Evolutionary conservation across 164 flowering plant genomes (phyloP).

Genomic region (Magnolia changhungtana): DNA sequence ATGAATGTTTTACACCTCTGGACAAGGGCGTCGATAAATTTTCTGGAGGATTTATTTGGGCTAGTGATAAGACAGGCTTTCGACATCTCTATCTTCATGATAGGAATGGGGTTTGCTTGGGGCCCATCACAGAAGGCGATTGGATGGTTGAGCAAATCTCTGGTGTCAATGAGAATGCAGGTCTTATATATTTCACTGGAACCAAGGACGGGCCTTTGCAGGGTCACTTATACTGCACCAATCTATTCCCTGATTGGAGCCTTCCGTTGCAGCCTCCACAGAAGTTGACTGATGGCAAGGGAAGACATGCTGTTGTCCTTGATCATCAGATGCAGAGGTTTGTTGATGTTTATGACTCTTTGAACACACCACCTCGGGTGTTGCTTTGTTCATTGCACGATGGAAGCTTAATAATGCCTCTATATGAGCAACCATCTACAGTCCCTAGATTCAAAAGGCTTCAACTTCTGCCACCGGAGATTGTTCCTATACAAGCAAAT

Average conservation of each 20-base stretch:
- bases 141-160: conserved; percentile 95
- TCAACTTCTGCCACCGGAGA: conserved; percentile 75
- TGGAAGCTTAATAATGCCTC: conserved; percentile 55
- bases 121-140: conserved; percentile 84
- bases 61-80: conserved; percentile 87
- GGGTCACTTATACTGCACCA: conserved; percentile 59
- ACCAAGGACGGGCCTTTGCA: conserved; percentile 78
- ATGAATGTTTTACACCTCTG: conserved; percentile 87
- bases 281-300: conserved; percentile 67
- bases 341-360: conserved; percentile 73
- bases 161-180: conserved; percentile 80
- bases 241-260: conserved; percentile 43
- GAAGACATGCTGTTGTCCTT: conserved; percentile 78
- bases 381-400: conserved; percentile 60
- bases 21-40: conserved; percentile 45
- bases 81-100: conserved; percentile 86
- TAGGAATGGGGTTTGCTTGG: conserved; percentile 57
- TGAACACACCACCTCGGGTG: conserved; percentile 67
- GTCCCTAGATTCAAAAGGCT: conserved; percentile 53
- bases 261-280: conserved; percentile 39
- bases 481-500: conserved; percentile 52
- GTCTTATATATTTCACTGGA: conserved; percentile 75
- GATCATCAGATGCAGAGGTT: conserved; percentile 83
- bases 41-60: conserved; percentile 90
- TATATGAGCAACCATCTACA: conserved; percentile 59